Percentiles rank a stretch among this genome's conserved stretches.
phyloP scores from a whole-genome alignment of 2,329 filamentous ascomycete genomes.

The Colletotrichum kahawae region DNA sequence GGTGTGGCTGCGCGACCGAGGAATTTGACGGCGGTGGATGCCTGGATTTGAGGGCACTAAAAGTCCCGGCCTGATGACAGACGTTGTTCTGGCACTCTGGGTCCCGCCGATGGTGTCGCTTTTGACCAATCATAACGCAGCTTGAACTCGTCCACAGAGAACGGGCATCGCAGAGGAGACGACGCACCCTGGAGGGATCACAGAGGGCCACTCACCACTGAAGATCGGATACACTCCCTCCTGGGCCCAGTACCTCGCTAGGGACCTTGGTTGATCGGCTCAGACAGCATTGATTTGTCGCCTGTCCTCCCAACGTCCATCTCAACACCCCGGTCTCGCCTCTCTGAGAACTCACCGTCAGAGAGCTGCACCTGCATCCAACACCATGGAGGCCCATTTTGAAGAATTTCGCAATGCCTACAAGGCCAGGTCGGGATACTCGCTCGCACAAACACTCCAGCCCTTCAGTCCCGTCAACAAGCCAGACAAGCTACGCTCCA shows the following conservation, averaged over 20 bases:
- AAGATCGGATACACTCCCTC: neutral
- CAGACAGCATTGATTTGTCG: neutral
- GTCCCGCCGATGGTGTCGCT: neutral
- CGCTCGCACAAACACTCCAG: conserved; percentile 75
- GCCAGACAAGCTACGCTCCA: conserved; percentile 68
- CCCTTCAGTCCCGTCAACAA: conserved; percentile 70
- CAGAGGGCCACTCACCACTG: neutral
- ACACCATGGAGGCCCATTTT: conserved; percentile 75
- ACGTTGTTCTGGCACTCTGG: neutral
- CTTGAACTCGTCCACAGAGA: neutral
- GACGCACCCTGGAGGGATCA: neutral
- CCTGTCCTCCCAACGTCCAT: neutral
- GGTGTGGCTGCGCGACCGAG: neutral
- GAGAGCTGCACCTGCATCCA: neutral
- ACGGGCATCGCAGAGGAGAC: conserved; percentile 1
- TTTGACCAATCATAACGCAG: conserved; percentile 7
- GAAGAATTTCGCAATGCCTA: conserved; percentile 75
- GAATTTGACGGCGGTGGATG: neutral
- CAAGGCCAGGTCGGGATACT: conserved; percentile 68
- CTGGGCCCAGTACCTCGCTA: too few relatives aligned
- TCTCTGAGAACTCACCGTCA: neutral
- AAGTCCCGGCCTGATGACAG: neutral
- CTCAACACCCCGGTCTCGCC: neutral
- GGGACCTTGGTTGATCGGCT: neutral
- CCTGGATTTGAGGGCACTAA: neutral